Evolutionary conservation across 129 eudicot genomes (phyloP).

Genomic region (Centrapalus pauciflorus): DNA sequence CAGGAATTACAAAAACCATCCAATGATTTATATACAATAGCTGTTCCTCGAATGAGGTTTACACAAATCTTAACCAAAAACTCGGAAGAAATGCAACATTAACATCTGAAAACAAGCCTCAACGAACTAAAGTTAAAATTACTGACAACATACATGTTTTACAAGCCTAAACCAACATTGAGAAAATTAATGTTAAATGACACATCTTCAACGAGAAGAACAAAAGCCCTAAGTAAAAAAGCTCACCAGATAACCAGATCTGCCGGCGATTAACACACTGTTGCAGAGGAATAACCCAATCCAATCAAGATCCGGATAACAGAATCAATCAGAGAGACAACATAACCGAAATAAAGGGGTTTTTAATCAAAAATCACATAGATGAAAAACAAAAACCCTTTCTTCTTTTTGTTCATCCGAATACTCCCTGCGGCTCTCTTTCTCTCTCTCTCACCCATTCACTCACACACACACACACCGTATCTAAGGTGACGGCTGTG

Average conservation of each 20-base stretch:
- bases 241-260: constrained; percentile 44
- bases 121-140: background rate
- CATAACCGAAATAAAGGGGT: too few relatives aligned
- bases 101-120: background rate
- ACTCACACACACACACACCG: too few relatives aligned
- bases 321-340: background rate
- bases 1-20: background rate
- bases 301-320: constrained; percentile 8
- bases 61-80: background rate
- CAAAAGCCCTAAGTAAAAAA: constrained; percentile 4
- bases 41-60: background rate
- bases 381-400: too few relatives aligned
- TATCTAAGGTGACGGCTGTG: too few relatives aligned
- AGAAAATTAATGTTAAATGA: background rate
- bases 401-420: too few relatives aligned
- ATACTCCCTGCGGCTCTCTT: too few relatives aligned
- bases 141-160: background rate
- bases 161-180: background rate
- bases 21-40: too few relatives aligned
- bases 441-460: too few relatives aligned
- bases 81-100: background rate
- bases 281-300: background rate
- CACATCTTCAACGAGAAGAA: background rate
- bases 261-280: constrained; percentile 16
- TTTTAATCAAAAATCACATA: too few relatives aligned